Conservation (phyloP, 148 eudicot species). For the Nyssa sinensis region DNA sequence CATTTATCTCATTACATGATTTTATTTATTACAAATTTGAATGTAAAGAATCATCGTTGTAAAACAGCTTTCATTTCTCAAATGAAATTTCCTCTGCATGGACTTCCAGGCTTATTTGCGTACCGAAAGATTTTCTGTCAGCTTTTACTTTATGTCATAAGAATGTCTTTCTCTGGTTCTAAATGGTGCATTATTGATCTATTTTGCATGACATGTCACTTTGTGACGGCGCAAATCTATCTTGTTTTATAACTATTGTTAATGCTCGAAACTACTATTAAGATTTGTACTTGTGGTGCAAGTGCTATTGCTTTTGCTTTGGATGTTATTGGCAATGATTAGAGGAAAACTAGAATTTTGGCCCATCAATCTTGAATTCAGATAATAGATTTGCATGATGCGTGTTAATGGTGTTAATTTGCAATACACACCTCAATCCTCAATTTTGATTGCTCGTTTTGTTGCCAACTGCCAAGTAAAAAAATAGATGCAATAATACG, state of each 20-base stretch:
- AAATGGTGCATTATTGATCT: too few species aligned
- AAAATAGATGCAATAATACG: not conserved
- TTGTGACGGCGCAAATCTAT: too few species aligned
- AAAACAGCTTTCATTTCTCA: not conserved
- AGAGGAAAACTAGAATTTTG: not conserved
- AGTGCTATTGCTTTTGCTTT: not conserved
- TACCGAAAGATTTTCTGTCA: not conserved
- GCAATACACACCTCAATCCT: not conserved
- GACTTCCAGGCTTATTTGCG: not conserved
- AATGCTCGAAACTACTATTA: not conserved
- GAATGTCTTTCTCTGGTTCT: not conserved
- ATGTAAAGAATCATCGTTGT: not conserved
- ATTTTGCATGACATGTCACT: too few species aligned
- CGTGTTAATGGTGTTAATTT: constrained; percentile 8
- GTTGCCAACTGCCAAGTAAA: constrained; percentile 1
- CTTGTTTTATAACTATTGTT: too few species aligned
- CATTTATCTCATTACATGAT: not conserved
- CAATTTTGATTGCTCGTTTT: not conserved
- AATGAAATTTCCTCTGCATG: not conserved
- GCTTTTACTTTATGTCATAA: not conserved
- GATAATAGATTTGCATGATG: not conserved
- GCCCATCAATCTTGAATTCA: not conserved
- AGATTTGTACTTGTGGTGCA: not conserved
- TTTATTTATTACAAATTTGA: too few species aligned
- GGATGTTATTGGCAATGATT: not conserved